Percentiles rank a stretch among this genome's conserved stretches.
These are phyloP conservation scores for Oenanthe sinensis DNA, from an alignment of 129 eudicot species.

Conservation along the genomic window DNA sequence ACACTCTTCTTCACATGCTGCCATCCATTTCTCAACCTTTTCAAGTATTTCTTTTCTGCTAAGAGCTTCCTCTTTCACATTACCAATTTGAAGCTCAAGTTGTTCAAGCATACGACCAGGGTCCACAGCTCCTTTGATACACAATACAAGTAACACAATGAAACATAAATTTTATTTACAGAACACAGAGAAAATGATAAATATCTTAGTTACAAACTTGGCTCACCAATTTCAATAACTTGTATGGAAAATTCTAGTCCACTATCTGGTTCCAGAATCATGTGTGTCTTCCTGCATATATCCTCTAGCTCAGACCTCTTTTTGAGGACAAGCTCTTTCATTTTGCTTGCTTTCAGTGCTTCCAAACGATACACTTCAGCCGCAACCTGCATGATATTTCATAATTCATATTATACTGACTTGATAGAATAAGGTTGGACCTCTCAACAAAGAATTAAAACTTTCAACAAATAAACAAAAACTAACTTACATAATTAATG, in stretches of 20 bases:
- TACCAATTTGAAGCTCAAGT: constrained; percentile 65
- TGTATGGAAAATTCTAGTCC: constrained; percentile 33
- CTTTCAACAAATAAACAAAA: background rate
- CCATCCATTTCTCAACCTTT: constrained; percentile 80
- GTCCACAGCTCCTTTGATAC: constrained; percentile 61
- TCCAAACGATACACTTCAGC: constrained; percentile 82
- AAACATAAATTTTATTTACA: constrained; percentile 13
- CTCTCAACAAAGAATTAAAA: background rate
- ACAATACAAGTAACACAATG: constrained; percentile 1
- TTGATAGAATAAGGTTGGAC: background rate
- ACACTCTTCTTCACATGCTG: constrained; percentile 85
- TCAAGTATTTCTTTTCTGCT: constrained; percentile 91
- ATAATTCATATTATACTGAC: background rate
- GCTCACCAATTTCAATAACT: constrained; percentile 52
- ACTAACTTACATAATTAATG: constrained; percentile 46
- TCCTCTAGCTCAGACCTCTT: constrained; percentile 81
- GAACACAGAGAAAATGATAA: background rate
- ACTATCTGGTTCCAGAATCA: constrained; percentile 53
- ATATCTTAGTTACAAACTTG: background rate
- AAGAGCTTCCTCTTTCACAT: constrained; percentile 80
- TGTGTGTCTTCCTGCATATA: constrained; percentile 75
- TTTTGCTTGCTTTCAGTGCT: constrained; percentile 70
- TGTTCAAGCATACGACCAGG: constrained; percentile 73
- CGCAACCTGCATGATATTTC: constrained; percentile 49
- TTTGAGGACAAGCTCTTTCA: constrained; percentile 85